Conservation (phyloP, 2,329 filamentous ascomycete species). For the Tolypocladium guangdongense region DNA sequence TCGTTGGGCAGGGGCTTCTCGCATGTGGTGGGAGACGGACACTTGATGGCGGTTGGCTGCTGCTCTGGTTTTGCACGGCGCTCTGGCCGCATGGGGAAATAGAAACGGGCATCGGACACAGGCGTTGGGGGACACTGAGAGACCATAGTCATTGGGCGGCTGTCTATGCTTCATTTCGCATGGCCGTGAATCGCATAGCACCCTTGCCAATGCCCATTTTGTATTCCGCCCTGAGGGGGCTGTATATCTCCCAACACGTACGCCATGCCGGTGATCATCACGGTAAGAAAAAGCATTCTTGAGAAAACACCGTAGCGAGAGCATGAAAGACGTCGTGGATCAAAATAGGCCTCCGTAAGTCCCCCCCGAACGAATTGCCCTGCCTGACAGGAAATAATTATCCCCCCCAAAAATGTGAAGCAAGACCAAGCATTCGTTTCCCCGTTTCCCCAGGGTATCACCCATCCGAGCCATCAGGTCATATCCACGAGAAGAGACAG, state of each 20-base stretch:
- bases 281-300: background rate
- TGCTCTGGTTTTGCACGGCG: background rate
- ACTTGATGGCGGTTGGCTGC: background rate
- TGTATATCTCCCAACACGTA: background rate
- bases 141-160: background rate
- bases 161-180: background rate
- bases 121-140: slow-evolving; percentile 7
- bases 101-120: background rate
- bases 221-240: background rate
- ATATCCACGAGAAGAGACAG: background rate
- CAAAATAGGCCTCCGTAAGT: background rate
- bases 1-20: background rate
- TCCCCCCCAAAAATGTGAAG: too few species aligned
- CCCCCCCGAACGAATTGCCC: background rate
- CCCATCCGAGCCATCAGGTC: background rate
- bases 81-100: background rate
- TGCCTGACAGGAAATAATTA: background rate
- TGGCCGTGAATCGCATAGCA: background rate
- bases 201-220: background rate
- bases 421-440: background rate
- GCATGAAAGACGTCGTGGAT: background rate
- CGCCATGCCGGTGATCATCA: background rate
- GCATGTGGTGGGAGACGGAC: background rate
- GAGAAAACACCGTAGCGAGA: background rate
- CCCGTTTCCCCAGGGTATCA: background rate